phyloP scores from a whole-genome alignment of 306 rosid genomes.

The Ziziphus jujuba region DNA sequence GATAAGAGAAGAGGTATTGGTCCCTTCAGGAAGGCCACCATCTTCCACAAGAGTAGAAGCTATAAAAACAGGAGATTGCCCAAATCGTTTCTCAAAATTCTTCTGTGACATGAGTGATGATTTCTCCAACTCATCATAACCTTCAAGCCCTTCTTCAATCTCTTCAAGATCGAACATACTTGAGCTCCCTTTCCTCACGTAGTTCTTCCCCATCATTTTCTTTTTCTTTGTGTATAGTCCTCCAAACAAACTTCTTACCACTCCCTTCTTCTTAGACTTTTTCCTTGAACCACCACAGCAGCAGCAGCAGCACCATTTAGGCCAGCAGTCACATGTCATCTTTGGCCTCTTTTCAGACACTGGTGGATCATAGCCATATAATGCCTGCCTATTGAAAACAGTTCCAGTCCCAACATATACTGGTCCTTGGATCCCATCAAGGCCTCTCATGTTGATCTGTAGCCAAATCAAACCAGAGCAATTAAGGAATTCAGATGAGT shows the following conservation, averaged over 20 bases:
- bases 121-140: slow-evolving; percentile 73
- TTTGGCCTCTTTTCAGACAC: slow-evolving; percentile 65
- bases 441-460: slow-evolving; percentile 93
- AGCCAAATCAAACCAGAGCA: slow-evolving; percentile 19
- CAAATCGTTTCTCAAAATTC: slow-evolving; percentile 71
- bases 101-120: slow-evolving; percentile 71
- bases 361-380: slow-evolving; percentile 80
- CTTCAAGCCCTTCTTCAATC: slow-evolving; percentile 73
- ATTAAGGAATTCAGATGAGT: slow-evolving; percentile 24
- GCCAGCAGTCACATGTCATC: slow-evolving; percentile 84
- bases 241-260: slow-evolving; percentile 59
- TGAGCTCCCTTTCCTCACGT: slow-evolving; percentile 45
- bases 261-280: slow-evolving; percentile 80
- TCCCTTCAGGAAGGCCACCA: slow-evolving; percentile 85
- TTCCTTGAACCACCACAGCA: slow-evolving; percentile 74
- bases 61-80: slow-evolving; percentile 83
- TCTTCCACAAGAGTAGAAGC: slow-evolving; percentile 83
- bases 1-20: slow-evolving; percentile 47
- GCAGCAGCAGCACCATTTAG: slow-evolving; percentile 64
- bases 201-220: slow-evolving; percentile 73
- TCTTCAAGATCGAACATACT: slow-evolving; percentile 68
- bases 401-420: slow-evolving; percentile 91
- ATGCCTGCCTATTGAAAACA: slow-evolving; percentile 88
- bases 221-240: slow-evolving; percentile 68
- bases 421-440: slow-evolving; percentile 98